Evolutionary conservation across 2,329 filamentous ascomycete genomes (phyloP), one percentile per base, ranked within the genome.

Genomic region (Cryphonectria japonica): DNA sequence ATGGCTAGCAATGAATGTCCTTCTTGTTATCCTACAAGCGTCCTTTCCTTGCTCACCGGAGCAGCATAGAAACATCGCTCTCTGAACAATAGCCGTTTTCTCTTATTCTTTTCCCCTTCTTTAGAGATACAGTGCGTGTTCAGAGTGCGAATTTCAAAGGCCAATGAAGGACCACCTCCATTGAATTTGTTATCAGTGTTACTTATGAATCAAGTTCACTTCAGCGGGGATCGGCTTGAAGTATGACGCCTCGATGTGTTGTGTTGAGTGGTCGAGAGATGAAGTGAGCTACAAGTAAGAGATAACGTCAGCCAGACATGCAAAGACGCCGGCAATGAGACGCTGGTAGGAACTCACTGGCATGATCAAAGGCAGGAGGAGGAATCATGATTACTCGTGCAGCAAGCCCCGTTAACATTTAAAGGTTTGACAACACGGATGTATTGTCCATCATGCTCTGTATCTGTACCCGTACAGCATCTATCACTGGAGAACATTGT

Each of bases 401-500:
- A 3, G 52, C 52, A 57, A 32, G 52, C 26, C 26, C 13, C 13
- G 52, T 57, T 11, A 3, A 29, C 26, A 32, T 57, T 16, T 13
- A 26, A 57, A 3, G 19, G 26, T 4, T 16, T 32, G 11, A 57
- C 26, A 5, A 29, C 26, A 57, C 13, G 52, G 29, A 5, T 59
- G 16, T 22, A 9, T 19, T 32, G 26, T 64, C 3, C 39, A 64
- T 14, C n/a, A 46, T 14, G 26, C 46, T 29, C 14, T 29, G 14
- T 41, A 14, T 43, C 22, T 13, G 22, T 19, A 46, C 2, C 19
- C 14, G 19, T 26, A 26, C 26, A 26, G 29, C 8, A 39, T 1
- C n/a, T 41, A 13, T 72, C 41, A 73, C 26, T 69, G 68, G 14
- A 73, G 52, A 1, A 72, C 69, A 16, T 73, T 73, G 26, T 73